Percentiles rank a stretch among this genome's conserved stretches.
Conservation (phyloP, 1,284 basidiomycete genomes). For the Abortiporus biennis region DNA sequence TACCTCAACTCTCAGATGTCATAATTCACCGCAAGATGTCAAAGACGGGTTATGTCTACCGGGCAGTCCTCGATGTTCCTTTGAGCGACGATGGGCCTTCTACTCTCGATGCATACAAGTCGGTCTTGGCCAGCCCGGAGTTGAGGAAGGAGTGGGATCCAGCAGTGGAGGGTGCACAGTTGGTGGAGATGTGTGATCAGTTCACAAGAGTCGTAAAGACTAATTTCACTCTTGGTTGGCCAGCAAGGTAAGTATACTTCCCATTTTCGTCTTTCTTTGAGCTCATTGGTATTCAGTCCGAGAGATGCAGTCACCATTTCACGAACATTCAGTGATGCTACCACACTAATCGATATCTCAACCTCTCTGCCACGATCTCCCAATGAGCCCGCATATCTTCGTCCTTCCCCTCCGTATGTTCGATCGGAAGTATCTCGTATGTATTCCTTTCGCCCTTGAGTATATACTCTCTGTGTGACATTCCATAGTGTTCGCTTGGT, state of each 20-base stretch:
- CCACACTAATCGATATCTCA: conserved; percentile 87
- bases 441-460: conserved; percentile 24
- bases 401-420: conserved; percentile 93
- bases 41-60: conserved; percentile 75
- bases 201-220: conserved; percentile 85
- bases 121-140: conserved; percentile 81
- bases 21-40: conserved; percentile 59
- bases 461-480: conserved; percentile 3
- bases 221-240: conserved; percentile 93
- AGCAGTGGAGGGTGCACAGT: conserved; percentile 79
- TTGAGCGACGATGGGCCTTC: conserved; percentile 49
- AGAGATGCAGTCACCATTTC: conserved; percentile 92
- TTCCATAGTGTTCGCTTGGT: conserved; percentile 83
- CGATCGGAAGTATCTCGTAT: conserved; percentile 81
- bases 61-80: conserved; percentile 78
- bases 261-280: conserved; percentile 10
- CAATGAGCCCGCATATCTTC: conserved; percentile 90
- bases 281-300: conserved; percentile 46
- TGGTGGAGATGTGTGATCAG: conserved; percentile 85
- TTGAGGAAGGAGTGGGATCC: conserved; percentile 89
- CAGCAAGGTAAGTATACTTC: conserved; percentile 71
- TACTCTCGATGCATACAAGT: conserved; percentile 77
- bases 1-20: conserved; percentile 62
- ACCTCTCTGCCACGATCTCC: conserved; percentile 91
- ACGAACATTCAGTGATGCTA: conserved; percentile 73